Conservation (phyloP, 169 alveolate genomes). For the Plasmodium ovale region DNA sequence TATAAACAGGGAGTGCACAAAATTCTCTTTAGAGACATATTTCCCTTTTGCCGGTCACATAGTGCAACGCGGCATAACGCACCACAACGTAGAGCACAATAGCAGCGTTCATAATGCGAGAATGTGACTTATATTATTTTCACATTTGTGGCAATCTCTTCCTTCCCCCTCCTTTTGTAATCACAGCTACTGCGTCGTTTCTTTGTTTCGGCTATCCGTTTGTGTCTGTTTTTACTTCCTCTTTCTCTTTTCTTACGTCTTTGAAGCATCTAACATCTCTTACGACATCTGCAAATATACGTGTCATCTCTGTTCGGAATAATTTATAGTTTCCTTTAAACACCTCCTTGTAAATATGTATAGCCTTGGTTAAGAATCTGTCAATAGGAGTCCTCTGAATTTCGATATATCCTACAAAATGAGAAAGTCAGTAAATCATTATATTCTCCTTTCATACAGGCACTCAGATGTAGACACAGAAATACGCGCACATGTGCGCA, state of each 20-base stretch:
- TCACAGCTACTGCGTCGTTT: too few species aligned
- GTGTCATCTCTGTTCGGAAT: slow-evolving; percentile 46
- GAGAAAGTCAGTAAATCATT: neutral
- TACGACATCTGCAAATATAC: slow-evolving; percentile 36
- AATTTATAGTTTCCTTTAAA: slow-evolving; percentile 18
- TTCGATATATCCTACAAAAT: slow-evolving; percentile 60
- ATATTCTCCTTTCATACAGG: neutral
- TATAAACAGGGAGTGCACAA: too few species aligned
- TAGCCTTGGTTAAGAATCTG: slow-evolving; percentile 34
- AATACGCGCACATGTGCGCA: neutral
- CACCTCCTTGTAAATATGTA: slow-evolving; percentile 24
- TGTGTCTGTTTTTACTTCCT: slow-evolving; percentile 1
- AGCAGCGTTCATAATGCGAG: too few species aligned
- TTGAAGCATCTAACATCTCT: slow-evolving; percentile 44
- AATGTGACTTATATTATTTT: too few species aligned
- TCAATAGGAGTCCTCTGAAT: slow-evolving; percentile 71
- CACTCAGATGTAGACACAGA: neutral
- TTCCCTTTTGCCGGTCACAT: too few species aligned
- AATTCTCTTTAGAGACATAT: too few species aligned
- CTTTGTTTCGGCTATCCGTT: too few species aligned
- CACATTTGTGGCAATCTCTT: too few species aligned
- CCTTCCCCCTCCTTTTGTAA: too few species aligned
- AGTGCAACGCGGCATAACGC: too few species aligned
- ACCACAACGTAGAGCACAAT: too few species aligned
- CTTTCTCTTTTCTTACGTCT: slow-evolving; percentile 42